A percentile compares a stretch with the other conserved stretches of the same genome.
phyloP scores from a whole-genome alignment of 805 yeast genomes.

The Ogataea degrootiae region DNA sequence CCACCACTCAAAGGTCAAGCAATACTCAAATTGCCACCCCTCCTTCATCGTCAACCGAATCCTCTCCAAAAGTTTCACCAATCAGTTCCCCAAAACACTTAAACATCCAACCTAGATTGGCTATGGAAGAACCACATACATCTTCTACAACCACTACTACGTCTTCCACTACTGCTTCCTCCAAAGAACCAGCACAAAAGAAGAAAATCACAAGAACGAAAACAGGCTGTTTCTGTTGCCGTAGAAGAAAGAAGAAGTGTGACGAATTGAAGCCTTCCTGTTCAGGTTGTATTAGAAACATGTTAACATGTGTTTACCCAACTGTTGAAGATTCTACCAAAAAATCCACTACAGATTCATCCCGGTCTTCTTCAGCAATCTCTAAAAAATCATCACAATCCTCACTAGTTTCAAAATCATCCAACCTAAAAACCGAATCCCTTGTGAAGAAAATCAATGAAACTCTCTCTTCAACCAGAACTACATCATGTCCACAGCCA shows the following conservation, averaged over 20 bases:
- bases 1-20: background rate
- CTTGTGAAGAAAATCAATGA: slow-evolving; percentile 5
- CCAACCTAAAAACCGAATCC: background rate
- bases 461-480: background rate
- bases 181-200: slow-evolving; percentile 5
- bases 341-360: background rate
- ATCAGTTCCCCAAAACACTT: background rate
- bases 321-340: slow-evolving; percentile 15
- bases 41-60: slow-evolving; percentile 18
- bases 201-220: slow-evolving; percentile 32
- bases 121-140: background rate
- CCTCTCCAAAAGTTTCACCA: slow-evolving; percentile 16
- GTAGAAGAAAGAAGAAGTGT: slow-evolving; percentile 36
- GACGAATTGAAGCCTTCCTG: slow-evolving; percentile 32
- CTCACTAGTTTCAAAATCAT: background rate
- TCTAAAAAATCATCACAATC: background rate
- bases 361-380: slow-evolving; percentile 3
- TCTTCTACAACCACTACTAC: background rate
- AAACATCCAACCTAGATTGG: background rate
- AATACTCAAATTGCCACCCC: slow-evolving; percentile 12
- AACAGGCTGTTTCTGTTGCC: slow-evolving; percentile 36
- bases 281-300: slow-evolving; percentile 32
- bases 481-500: too few relatives aligned
- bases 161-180: background rate
- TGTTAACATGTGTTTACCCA: slow-evolving; percentile 32